Conservation (phyloP, 2,329 filamentous ascomycete genomes). For the Diplodia seriata region DNA sequence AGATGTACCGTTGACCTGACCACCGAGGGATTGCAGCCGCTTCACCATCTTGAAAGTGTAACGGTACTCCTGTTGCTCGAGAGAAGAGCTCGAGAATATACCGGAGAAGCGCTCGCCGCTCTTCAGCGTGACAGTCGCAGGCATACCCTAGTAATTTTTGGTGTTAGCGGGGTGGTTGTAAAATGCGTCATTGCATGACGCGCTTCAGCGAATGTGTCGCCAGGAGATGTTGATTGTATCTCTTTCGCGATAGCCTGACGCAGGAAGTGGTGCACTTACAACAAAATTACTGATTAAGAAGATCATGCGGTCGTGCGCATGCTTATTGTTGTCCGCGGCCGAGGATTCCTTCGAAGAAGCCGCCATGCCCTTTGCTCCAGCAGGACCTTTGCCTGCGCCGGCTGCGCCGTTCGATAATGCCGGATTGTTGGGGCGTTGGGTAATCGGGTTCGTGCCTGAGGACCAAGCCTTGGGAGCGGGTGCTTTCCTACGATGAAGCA, state of each 20-base stretch:
- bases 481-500: slow-evolving; percentile 53
- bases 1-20: slow-evolving; percentile 55
- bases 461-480: slow-evolving; percentile 66
- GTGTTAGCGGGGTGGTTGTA: neutral
- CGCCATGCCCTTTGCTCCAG: slow-evolving; percentile 47
- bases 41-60: slow-evolving; percentile 72
- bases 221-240: too few species aligned
- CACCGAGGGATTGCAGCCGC: slow-evolving; percentile 51
- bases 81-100: slow-evolving; percentile 64
- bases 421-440: slow-evolving; percentile 57
- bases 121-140: slow-evolving; percentile 63
- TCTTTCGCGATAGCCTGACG: neutral
- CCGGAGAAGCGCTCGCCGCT: slow-evolving; percentile 67
- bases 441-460: slow-evolving; percentile 66
- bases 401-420: slow-evolving; percentile 58
- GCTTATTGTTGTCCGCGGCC: slow-evolving; percentile 46
- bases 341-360: slow-evolving; percentile 41
- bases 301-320: slow-evolving; percentile 66
- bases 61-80: slow-evolving; percentile 60
- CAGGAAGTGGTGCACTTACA: slow-evolving; percentile 52
- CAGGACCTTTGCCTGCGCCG: slow-evolving; percentile 49
- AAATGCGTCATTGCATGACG: neutral
- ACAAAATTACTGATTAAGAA: slow-evolving; percentile 66
- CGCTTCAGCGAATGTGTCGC: neutral
- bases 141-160: slow-evolving; percentile 57